Evolutionary conservation across 768 basidiomycete species (phyloP).

Genomic region (Dentipellis sp.): DNA sequence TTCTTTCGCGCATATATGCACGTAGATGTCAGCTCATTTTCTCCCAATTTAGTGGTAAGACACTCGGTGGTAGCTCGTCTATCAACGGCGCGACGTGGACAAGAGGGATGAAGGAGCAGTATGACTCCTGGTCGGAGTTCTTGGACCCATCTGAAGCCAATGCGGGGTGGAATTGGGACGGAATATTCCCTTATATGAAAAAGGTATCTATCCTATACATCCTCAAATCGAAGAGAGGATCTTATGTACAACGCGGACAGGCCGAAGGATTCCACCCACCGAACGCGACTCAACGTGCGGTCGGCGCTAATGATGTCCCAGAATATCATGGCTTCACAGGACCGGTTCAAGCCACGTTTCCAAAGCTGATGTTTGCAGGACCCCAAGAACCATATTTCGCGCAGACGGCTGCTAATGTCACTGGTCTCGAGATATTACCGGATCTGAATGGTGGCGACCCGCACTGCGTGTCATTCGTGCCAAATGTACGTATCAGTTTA

Average conservation of each 20-base stretch:
- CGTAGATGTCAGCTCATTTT: not conserved
- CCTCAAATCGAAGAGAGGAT: too few relatives aligned
- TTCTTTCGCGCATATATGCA: not conserved
- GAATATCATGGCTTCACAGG: slow-evolving; percentile 44
- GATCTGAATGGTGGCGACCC: not conserved
- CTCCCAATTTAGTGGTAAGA: slow-evolving; percentile 28
- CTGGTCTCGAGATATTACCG: not conserved
- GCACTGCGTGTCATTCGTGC: not conserved
- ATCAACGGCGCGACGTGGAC: slow-evolving; percentile 42
- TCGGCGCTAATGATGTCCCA: slow-evolving; percentile 21
- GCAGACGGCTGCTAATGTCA: slow-evolving; percentile 19
- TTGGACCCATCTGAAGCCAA: slow-evolving; percentile 18
- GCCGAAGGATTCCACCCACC: not conserved
- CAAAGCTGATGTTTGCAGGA: slow-evolving; percentile 46
- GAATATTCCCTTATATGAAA: not conserved
- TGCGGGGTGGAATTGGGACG: slow-evolving; percentile 16
- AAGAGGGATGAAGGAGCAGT: slow-evolving; percentile 34
- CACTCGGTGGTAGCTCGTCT: slow-evolving; percentile 29
- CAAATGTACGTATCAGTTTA: not conserved
- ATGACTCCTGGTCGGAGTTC: slow-evolving; percentile 32
- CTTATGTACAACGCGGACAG: not conserved
- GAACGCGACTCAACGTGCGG: not conserved
- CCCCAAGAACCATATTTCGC: slow-evolving; percentile 44
- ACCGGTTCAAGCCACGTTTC: slow-evolving; percentile 45
- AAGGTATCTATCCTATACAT: not conserved